Evolutionary conservation across 2,329 filamentous ascomycete genomes (phyloP).

Genomic region (Fusarium bactridioides): DNA sequence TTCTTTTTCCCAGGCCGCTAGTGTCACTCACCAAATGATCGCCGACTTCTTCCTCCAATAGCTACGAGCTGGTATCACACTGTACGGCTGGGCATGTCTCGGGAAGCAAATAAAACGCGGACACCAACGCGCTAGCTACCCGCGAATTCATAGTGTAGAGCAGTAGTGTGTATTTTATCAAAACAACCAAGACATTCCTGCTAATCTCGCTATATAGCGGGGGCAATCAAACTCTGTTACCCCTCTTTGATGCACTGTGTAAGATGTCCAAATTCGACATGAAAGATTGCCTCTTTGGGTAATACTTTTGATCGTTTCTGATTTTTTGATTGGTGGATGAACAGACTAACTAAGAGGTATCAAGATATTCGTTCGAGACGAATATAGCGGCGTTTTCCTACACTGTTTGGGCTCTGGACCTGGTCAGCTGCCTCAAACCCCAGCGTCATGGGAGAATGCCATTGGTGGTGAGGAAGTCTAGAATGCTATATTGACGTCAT

Average conservation of each 20-base stretch:
- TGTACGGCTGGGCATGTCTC: background rate
- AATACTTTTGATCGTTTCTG: background rate
- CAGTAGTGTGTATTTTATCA: background rate
- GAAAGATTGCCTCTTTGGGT: background rate
- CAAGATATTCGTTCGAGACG: background rate
- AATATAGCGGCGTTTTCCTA: background rate
- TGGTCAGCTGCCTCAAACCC: background rate
- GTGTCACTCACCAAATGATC: background rate
- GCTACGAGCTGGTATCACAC: background rate
- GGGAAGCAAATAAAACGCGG: background rate
- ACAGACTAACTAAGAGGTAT: fast-evolving
- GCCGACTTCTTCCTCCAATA: background rate
- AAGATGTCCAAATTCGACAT: background rate
- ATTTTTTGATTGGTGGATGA: background rate
- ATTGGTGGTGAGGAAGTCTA: background rate
- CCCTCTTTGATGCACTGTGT: background rate
- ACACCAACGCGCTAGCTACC: background rate
- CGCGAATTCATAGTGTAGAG: too few species aligned
- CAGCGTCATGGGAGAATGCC: background rate
- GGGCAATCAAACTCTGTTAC: background rate
- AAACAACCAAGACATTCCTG: background rate
- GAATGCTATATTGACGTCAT: background rate
- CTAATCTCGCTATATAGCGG: background rate
- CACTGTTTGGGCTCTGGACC: background rate
- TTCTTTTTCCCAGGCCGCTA: background rate